These are phyloP conservation scores for Eudorina sp. DNA, from an alignment of 139 green algal genomes.

Conservation along the genomic window DNA sequence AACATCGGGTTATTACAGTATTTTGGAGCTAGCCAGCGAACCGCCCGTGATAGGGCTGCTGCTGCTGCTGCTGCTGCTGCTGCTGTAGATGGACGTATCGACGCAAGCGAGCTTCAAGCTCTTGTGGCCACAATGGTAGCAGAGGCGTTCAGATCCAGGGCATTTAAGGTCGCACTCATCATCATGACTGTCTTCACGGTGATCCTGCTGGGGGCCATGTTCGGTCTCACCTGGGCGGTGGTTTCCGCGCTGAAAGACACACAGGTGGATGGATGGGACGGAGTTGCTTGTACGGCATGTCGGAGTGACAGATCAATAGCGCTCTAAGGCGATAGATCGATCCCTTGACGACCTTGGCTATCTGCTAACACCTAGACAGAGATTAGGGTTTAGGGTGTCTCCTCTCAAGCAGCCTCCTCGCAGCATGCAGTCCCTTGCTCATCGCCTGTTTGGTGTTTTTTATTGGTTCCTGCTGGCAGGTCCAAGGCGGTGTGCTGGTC, in stretches of 20 bases:
- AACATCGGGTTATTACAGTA: no score
- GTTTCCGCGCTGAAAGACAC: slow-evolving; percentile 41
- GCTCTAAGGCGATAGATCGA: background rate
- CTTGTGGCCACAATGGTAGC: slow-evolving; percentile 16
- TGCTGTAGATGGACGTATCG: slow-evolving; percentile 32
- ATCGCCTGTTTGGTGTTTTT: background rate
- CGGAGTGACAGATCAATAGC: background rate
- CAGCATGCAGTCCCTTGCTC: no score
- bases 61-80: no score
- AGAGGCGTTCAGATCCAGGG: slow-evolving; percentile 40
- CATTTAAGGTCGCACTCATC: slow-evolving; percentile 29
- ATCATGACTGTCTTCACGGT: slow-evolving; percentile 20
- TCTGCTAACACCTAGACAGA: no score
- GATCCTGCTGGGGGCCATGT: slow-evolving; percentile 27
- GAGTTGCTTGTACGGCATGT: no score
- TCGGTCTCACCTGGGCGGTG: slow-evolving; percentile 37
- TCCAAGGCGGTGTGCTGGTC: background rate
- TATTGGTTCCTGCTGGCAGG: background rate
- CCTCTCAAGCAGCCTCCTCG: no score
- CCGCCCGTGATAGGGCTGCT: no score
- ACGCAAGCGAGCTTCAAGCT: slow-evolving; percentile 25
- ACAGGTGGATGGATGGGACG: no score
- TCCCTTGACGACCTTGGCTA: background rate
- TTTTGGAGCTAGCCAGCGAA: no score
- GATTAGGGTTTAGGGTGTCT: no score